Percentiles rank a stretch among this genome's conserved stretches.
phyloP scores from a whole-genome alignment of 305 asterid genomes.

The Solanum aculeatissimum region DNA sequence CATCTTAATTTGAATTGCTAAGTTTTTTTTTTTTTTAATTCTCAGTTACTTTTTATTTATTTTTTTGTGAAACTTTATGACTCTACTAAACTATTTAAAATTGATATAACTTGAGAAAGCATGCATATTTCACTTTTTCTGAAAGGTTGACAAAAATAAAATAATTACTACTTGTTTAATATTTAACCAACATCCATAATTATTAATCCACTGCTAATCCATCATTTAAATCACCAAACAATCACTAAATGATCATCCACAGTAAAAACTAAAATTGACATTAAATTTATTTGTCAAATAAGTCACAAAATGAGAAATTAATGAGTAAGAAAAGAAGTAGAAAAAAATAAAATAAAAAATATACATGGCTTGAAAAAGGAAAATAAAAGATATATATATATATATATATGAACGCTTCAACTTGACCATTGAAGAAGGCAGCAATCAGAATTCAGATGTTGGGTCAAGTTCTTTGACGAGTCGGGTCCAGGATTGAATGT shows the following conservation, averaged over 20 bases:
- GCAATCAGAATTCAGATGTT: too few relatives aligned
- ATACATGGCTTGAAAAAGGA: too few relatives aligned
- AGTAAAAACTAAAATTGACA: neutral
- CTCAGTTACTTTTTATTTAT: neutral
- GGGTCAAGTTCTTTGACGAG: too few relatives aligned
- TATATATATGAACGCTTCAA: too few relatives aligned
- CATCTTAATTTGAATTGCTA: too few relatives aligned
- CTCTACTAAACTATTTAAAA: neutral
- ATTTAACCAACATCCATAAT: neutral
- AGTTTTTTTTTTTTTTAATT: too few relatives aligned
- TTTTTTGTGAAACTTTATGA: too few relatives aligned
- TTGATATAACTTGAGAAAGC: neutral
- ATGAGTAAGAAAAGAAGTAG: neutral
- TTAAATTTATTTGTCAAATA: neutral
- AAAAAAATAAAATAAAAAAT: neutral
- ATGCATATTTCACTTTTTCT: neutral
- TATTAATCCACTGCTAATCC: neutral
- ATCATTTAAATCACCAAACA: neutral
- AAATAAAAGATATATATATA: too few relatives aligned
- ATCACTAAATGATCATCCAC: neutral
- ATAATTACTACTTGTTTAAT: neutral
- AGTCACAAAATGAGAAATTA: neutral
- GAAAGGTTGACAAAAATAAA: neutral
- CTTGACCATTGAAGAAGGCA: too few relatives aligned
- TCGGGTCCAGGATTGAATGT: too few relatives aligned